Conservation (phyloP, 2,329 filamentous ascomycete genomes). For the Xylariaceae sp. region DNA sequence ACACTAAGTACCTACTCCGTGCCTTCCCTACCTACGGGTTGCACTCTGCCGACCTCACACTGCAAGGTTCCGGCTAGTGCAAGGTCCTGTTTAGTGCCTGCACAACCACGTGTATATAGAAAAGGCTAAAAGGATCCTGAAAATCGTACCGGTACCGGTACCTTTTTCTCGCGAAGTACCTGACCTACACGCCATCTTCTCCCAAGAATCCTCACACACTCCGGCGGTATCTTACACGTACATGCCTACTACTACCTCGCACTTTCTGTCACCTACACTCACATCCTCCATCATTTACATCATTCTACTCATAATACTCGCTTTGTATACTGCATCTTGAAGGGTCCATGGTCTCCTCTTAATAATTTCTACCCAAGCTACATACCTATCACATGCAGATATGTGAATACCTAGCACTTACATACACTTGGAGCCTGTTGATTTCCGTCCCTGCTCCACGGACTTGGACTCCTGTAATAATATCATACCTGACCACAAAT, state of each 20-base stretch:
- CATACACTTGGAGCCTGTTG: slow-evolving; percentile 6
- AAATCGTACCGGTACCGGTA: background rate
- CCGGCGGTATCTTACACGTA: background rate
- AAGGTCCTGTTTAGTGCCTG: slow-evolving; percentile 7
- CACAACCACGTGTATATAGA: slow-evolving; percentile 12
- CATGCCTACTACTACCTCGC: background rate
- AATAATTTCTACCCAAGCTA: background rate
- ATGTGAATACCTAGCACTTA: background rate
- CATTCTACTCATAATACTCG: too few relatives aligned
- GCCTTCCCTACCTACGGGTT: background rate
- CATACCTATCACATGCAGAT: background rate
- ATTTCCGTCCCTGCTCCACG: slow-evolving; percentile 13
- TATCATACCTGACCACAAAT: slow-evolving; percentile 4
- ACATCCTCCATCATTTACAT: too few relatives aligned
- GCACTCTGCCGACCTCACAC: background rate
- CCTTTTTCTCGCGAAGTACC: background rate
- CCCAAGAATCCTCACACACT: too few relatives aligned
- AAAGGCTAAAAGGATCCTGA: slow-evolving; percentile 7
- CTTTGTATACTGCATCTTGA: background rate
- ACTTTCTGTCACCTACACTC: too few relatives aligned
- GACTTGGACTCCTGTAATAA: slow-evolving; percentile 10
- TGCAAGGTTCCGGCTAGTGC: background rate
- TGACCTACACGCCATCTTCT: background rate
- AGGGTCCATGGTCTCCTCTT: background rate
- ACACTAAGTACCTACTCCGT: too few relatives aligned